Percentiles rank a stretch among this genome's conserved stretches.
Conservation (phyloP, 495 filamentous ascomycete genomes). For the Penicillium atrosanguineum region DNA sequence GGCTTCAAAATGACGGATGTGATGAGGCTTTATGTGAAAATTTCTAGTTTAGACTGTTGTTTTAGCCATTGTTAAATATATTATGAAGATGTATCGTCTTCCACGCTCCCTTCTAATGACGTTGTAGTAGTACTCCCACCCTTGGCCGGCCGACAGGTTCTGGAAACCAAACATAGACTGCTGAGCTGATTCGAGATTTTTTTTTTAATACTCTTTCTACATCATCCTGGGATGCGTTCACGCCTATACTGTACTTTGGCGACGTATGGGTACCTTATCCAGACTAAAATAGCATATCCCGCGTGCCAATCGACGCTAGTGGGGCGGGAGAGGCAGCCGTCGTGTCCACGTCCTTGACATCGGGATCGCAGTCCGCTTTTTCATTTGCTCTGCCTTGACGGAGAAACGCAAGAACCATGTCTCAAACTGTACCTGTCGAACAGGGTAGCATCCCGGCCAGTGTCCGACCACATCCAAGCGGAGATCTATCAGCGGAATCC, state of each 20-base stretch:
- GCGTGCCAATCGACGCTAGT: too few species aligned
- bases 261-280: neutral
- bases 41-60: conserved; percentile 22
- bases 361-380: too few species aligned
- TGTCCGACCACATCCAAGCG: too few species aligned
- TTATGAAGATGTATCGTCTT: neutral
- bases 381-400: too few species aligned
- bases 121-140: neutral
- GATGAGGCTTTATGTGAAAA: conserved; percentile 11
- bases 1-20: conserved; percentile 10
- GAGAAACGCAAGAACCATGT: too few species aligned
- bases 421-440: too few species aligned
- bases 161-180: neutral
- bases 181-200: neutral
- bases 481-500: too few species aligned
- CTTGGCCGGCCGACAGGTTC: neutral
- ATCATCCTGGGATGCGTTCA: neutral
- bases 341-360: too few species aligned
- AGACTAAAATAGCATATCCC: too few species aligned
- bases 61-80: conserved; percentile 26
- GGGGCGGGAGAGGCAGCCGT: too few species aligned
- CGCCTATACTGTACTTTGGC: too few species aligned
- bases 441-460: too few species aligned
- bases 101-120: neutral
- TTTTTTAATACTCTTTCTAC: neutral